A percentile compares a stretch with the other conserved stretches of the same genome.
Conservation (phyloP, 192 early-diverging fungal species). For the Chytriomyces sp. region DNA sequence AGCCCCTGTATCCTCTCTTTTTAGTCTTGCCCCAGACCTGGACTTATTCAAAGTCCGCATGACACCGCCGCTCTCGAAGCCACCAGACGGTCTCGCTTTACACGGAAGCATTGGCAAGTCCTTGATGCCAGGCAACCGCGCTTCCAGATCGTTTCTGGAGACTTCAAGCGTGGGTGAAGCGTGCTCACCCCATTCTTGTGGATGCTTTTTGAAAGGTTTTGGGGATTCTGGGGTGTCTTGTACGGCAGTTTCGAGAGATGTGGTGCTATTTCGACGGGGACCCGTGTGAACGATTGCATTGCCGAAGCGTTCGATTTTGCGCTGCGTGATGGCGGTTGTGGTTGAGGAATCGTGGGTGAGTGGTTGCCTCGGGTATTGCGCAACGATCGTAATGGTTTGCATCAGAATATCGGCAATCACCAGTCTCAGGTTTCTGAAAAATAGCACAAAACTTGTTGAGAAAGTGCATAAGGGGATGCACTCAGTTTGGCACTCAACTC, state of each 20-base stretch:
- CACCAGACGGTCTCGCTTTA: neutral
- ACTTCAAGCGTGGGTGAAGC: neutral
- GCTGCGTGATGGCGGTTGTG: conserved; percentile 2
- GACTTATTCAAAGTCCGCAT: neutral
- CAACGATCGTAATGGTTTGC: conserved; percentile 7
- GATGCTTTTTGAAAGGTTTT: neutral
- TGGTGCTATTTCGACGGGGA: neutral
- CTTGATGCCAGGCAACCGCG: neutral
- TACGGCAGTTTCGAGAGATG: neutral
- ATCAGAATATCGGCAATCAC: conserved; percentile 10
- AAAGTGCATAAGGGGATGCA: neutral
- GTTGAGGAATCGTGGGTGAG: neutral
- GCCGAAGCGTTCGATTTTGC: conserved; percentile 12
- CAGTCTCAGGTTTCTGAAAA: conserved; percentile 1
- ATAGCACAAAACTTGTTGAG: neutral
- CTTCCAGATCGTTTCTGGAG: neutral
- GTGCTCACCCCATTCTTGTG: neutral
- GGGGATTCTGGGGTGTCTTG: neutral
- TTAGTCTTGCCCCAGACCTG: neutral
- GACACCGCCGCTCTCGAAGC: neutral
- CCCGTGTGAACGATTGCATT: conserved; percentile 22
- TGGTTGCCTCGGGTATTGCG: conserved; percentile 25
- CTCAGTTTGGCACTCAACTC: neutral
- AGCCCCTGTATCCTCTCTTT: neutral
- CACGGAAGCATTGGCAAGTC: neutral